Percentiles rank a stretch among this genome's conserved stretches.
Evolutionary conservation across 2,329 filamentous ascomycete species (phyloP).

Genomic region (Fusarium solani-melongenae): DNA sequence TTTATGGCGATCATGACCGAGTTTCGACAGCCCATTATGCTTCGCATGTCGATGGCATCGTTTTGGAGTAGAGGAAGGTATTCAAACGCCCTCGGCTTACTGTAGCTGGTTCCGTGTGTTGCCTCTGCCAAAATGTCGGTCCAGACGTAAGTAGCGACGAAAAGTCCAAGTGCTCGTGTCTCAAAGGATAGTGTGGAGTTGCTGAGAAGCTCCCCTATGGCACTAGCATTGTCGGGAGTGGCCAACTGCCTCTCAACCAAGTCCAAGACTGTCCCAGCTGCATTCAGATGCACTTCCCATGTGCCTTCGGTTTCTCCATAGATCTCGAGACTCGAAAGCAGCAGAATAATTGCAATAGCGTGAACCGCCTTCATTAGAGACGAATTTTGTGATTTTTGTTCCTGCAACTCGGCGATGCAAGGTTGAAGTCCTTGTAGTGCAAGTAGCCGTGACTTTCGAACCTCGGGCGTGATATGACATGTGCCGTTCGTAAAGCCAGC

Average conservation of each 20-base stretch:
- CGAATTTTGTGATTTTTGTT: neutral
- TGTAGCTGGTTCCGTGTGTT: neutral
- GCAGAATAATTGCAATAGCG: constrained; percentile 6
- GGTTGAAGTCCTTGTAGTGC: constrained; percentile 6
- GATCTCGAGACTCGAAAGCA: constrained; percentile 11
- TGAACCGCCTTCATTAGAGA: neutral
- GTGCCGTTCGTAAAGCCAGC: constrained; percentile 7
- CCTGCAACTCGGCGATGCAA: neutral
- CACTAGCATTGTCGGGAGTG: neutral
- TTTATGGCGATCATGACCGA: constrained; percentile 12
- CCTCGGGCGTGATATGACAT: constrained; percentile 7
- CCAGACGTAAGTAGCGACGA: constrained; percentile 11
- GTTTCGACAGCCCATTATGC: constrained; percentile 12
- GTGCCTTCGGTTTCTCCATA: constrained; percentile 16
- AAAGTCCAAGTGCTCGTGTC: neutral
- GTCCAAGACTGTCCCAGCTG: constrained; percentile 10
- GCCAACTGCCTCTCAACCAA: constrained; percentile 1
- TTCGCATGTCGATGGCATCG: constrained; percentile 1
- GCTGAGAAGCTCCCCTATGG: constrained; percentile 1
- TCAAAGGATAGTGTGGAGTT: neutral
- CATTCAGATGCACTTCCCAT: constrained; percentile 11
- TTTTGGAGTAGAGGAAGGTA: constrained; percentile 8
- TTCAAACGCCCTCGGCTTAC: neutral
- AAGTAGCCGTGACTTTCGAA: constrained; percentile 5
- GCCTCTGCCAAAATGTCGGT: constrained; percentile 14